Evolutionary conservation across 768 basidiomycete species (phyloP).

Genomic region (Tephrocybe sp.): DNA sequence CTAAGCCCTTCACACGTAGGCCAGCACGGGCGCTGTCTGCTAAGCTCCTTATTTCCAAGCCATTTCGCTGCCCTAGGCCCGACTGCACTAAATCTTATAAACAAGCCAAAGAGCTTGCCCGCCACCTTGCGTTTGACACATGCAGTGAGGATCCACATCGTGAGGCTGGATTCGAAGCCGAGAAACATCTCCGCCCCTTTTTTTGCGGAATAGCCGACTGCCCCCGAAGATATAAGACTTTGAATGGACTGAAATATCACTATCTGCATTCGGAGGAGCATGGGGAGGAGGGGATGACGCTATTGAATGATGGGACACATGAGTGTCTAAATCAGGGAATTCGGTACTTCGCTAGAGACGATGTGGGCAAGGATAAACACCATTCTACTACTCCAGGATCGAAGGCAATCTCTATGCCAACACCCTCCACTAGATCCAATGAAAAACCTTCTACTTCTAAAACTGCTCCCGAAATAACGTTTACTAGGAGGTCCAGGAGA

Average conservation of each 20-base stretch:
- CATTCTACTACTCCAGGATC: too few species aligned
- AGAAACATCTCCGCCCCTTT: constrained; percentile 79
- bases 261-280: constrained; percentile 97
- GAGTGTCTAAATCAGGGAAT: too few species aligned
- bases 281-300: constrained; percentile 81
- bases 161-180: constrained; percentile 48
- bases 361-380: too few species aligned
- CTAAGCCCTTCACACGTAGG: too few species aligned
- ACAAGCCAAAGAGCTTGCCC: constrained; percentile 93
- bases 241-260: constrained; percentile 96
- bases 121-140: constrained; percentile 89
- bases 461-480: too few species aligned
- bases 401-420: too few species aligned
- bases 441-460: too few species aligned
- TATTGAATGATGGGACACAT: constrained; percentile 76
- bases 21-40: too few species aligned
- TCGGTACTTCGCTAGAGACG: too few species aligned
- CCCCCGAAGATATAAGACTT: constrained; percentile 92
- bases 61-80: constrained; percentile 91
- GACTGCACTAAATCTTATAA: constrained; percentile 97
- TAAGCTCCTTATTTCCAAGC: constrained; percentile 68
- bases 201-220: constrained; percentile 91
- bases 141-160: too few species aligned
- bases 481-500: too few species aligned
- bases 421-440: too few species aligned